Evolutionary conservation across 495 filamentous ascomycete genomes (phyloP), one percentile per base, ranked within the genome.

Genomic region (Barbatosphaeria neglecta): DNA sequence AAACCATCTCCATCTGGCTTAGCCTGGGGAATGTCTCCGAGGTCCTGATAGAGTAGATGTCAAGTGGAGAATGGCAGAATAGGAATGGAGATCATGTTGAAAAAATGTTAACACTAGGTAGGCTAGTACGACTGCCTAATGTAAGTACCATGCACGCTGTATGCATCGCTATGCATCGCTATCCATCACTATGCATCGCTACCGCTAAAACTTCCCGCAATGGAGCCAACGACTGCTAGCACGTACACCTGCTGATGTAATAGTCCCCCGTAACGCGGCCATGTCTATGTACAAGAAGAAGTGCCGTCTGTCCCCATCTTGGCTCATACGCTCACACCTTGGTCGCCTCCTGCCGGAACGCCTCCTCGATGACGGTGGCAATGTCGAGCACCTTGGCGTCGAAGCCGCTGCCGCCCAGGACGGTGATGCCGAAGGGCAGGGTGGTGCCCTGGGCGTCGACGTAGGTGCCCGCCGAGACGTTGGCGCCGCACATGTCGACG

Each of bases 391-490:
- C 59, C 56, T 71, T 71, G 16, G 69, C 73, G 67, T 83, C 79
- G 49, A 59, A 65, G 20, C 77, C 73, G 28, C 65, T 66, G 2
- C 69, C 74, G 4, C 72, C 74, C 10, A 83, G 57, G 37, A 84
- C 67, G 4, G 80, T 83, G 13, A 83, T 73, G 10, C 77, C 76
- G 60, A 83, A 84, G 7, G 81, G 80, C 50, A 83, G 55, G 48
- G 46, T 61, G 24, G 44, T 53, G 31, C 60, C 66, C 39, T 53
- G 56, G 20, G 52, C 58, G 51, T 55, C 59, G 9, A 45, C 31
- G 50, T 73, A 72, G 31, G 54, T 67, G 0, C 74, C 73, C 1
- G 78, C 77, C 24, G 76, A 76, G 19, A 83, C 68, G 28, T 74
- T 73, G 18, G 78, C 61, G 5, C 68, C 81, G 56, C 77, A 82